Conservation (phyloP, 805 yeast genomes). For the Saturnispora hagleri region DNA sequence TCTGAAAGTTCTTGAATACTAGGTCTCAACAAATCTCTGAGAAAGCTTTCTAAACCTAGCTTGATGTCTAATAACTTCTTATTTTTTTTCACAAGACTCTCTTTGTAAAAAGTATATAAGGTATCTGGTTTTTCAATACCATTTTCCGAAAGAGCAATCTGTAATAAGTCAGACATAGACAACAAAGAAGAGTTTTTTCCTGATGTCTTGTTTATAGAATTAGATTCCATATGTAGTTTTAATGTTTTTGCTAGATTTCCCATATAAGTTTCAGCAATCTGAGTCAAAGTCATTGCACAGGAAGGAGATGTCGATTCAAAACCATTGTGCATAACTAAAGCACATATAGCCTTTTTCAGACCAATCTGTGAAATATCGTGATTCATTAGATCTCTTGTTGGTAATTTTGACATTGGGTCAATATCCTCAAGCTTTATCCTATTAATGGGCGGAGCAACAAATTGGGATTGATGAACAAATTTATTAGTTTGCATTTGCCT, state of each 20-base stretch:
- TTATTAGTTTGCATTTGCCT: constrained; percentile 85
- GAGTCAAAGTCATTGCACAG: constrained; percentile 74
- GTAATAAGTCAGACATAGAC: constrained; percentile 37
- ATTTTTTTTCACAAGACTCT: constrained; percentile 61
- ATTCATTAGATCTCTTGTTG: constrained; percentile 54
- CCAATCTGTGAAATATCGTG: constrained; percentile 57
- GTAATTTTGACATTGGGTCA: constrained; percentile 72
- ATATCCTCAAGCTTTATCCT: constrained; percentile 54
- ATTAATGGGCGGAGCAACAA: constrained; percentile 60
- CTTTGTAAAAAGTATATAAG: constrained; percentile 63
- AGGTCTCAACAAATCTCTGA: constrained; percentile 80
- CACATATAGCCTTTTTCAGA: constrained; percentile 60
- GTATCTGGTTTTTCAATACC: constrained; percentile 78
- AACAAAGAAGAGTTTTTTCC: constrained; percentile 18
- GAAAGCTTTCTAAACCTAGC: constrained; percentile 53
- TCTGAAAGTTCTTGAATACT: constrained; percentile 62
- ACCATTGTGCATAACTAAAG: constrained; percentile 84
- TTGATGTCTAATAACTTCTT: constrained; percentile 62
- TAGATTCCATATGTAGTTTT: constrained; percentile 62
- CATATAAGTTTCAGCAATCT: constrained; percentile 73
- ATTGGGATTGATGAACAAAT: constrained; percentile 63
- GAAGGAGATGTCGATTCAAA: constrained; percentile 74
- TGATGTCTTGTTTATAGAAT: constrained; percentile 34
- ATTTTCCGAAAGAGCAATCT: constrained; percentile 66
- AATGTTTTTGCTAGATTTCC: constrained; percentile 64